Evolutionary conservation across 1,284 basidiomycete species (phyloP).

Genomic region (Puccinia coronata): DNA sequence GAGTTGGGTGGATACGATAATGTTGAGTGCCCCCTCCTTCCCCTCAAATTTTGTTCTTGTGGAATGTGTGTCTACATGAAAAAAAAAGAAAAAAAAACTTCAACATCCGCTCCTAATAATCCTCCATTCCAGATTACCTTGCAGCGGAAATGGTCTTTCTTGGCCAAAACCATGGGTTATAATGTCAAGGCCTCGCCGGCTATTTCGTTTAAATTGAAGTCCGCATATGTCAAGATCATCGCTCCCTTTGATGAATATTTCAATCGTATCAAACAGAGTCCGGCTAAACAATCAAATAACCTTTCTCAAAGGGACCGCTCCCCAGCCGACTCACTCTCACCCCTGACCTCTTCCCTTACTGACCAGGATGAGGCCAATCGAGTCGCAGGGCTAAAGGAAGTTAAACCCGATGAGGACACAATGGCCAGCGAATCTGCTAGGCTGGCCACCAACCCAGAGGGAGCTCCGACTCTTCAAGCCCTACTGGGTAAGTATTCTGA

Average conservation of each 20-base stretch:
- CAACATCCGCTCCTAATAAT: background rate
- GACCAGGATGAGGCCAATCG: conserved; percentile 33
- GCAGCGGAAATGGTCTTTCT: conserved; percentile 79
- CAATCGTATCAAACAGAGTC: conserved; percentile 59
- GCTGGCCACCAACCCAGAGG: background rate
- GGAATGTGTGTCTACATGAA: background rate
- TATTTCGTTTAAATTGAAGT: conserved; percentile 81
- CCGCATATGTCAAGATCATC: conserved; percentile 85
- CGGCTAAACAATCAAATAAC: conserved; percentile 9
- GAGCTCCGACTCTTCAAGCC: background rate
- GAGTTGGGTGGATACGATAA: conserved; percentile 80
- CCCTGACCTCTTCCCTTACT: conserved; percentile 36
- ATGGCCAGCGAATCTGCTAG: background rate
- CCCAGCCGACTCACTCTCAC: conserved; percentile 37
- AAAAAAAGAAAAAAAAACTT: background rate
- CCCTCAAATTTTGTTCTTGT: background rate
- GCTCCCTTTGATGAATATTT: conserved; percentile 91
- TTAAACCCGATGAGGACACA: background rate
- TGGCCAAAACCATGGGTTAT: conserved; percentile 79
- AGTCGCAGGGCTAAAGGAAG: conserved; percentile 1
- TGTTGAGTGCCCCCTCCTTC: conserved; percentile 10
- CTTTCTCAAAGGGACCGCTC: background rate
- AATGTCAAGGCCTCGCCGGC: conserved; percentile 69
- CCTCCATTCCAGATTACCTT: conserved; percentile 67
- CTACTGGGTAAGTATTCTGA: background rate